Evolutionary conservation across 2,329 filamentous ascomycete genomes (phyloP), one percentile per base, ranked within the genome.

Genomic region (Pseudogymnoascus sp.): DNA sequence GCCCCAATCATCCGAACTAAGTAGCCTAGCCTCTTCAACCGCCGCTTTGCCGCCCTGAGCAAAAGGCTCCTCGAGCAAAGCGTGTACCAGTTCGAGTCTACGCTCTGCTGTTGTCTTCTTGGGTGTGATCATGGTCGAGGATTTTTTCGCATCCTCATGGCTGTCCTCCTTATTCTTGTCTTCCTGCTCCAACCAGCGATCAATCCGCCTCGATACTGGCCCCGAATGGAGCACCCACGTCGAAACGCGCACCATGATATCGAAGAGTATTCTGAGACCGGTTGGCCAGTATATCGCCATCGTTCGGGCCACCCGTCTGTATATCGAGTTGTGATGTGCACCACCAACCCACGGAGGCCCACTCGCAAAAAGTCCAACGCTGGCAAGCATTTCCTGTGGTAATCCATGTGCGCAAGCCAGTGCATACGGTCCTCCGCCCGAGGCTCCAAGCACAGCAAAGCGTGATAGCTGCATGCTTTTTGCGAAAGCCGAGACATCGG

Each of bases 391-490:
- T 14, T 61, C 59, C 16, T 76, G 73, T 14, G 63, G 61, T 18
- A 81, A 67, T 3, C 65, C 63, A 43, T 74, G 71, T 11, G 79
- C 74, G 65, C 79, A 82, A 21, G 79, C 79, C 9, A 81, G 68
- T 1, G 75, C 75, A 66, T 79, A 81, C 0, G 79, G 78, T 1
- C 77, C 77, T 18, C 80, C 80, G 6, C 79, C 80, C 0, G 76
- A 79, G 4, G 75, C 69, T 1, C 78, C 79, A 5, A 81, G 64
- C 21, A 82, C 70, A 14, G 74, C 73, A 67, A 79, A 82, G 4
- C 71, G 65, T 4, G 70, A 62, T 14, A 81, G 64, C 4, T 74
- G 69, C 8, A 81, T 72, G 63, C 78, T 72, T 1, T 74, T 65
- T 5, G 75, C 73, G 5, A 82, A 72, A 0, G 69, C 69, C 14